Evolutionary conservation across 768 basidiomycete species (phyloP).

Genomic region (Hortiboletus flavorubellus): DNA sequence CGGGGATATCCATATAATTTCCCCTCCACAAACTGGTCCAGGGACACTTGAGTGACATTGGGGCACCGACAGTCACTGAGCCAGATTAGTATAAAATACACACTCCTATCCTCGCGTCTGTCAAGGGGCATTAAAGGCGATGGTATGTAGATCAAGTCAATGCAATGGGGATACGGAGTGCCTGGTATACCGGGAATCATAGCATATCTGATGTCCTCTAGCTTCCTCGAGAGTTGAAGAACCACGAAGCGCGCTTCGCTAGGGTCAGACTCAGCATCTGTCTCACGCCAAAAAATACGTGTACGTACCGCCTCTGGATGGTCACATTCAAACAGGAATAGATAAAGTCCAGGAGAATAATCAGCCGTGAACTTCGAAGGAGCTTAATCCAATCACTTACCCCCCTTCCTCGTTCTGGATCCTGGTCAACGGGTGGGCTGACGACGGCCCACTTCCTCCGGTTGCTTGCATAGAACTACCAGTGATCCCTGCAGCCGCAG

Average conservation of each 20-base stretch:
- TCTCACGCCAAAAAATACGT: conserved; percentile 12
- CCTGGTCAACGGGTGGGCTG: conserved; percentile 63
- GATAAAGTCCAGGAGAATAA: conserved; percentile 15
- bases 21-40: conserved; percentile 22
- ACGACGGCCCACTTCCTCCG: conserved; percentile 42
- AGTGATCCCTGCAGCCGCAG: conserved; percentile 37
- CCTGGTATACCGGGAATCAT: conserved; percentile 11
- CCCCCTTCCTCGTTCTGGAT: conserved; percentile 80
- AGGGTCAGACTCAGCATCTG: conserved; percentile 28
- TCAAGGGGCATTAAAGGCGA: conserved; percentile 24
- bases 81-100: conserved; percentile 31
- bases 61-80: neutral
- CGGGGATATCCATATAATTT: conserved; percentile 20
- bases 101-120: conserved; percentile 9
- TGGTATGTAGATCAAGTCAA: conserved; percentile 30
- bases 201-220: conserved; percentile 20
- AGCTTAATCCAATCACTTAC: conserved; percentile 39
- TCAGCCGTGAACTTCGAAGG: conserved; percentile 10
- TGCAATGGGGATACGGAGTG: conserved; percentile 15
- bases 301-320: conserved; percentile 34
- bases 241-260: conserved; percentile 94
- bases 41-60: conserved; percentile 14
- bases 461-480: conserved; percentile 40
- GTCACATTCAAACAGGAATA: conserved; percentile 17
- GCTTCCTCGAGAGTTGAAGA: conserved; percentile 77